A percentile compares a stretch with the other conserved stretches of the same genome.
phyloP scores from a whole-genome alignment of 163 green algal genomes.

The Chlamydomonas reinhardtii region DNA sequence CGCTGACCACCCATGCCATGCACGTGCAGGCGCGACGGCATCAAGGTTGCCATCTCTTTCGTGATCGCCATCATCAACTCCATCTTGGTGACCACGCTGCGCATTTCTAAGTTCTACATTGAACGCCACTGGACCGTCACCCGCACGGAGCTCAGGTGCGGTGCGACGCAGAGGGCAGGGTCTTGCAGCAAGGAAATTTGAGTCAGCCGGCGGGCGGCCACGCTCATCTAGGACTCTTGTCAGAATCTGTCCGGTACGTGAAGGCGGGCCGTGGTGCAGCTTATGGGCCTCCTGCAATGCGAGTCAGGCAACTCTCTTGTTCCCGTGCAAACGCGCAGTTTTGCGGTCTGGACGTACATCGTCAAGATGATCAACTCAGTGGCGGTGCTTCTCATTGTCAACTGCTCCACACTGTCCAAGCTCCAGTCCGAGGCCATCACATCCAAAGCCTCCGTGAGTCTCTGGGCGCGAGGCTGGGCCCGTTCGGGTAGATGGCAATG shows the following conservation, averaged over 20 bases:
- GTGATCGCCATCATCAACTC: constrained; percentile 31
- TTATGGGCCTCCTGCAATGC: too few relatives aligned
- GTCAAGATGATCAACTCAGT: constrained; percentile 50
- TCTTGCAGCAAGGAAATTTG: too few relatives aligned
- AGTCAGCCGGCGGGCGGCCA: too few relatives aligned
- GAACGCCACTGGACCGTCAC: constrained; percentile 60
- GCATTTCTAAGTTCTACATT: constrained; percentile 14
- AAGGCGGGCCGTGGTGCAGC: too few relatives aligned
- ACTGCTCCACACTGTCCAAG: constrained; percentile 29
- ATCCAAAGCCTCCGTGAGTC: too few relatives aligned
- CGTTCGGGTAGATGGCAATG: too few relatives aligned
- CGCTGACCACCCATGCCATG: too few relatives aligned
- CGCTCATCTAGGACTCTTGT: too few relatives aligned
- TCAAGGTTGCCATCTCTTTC: constrained; percentile 34
- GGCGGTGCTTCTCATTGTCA: constrained; percentile 37
- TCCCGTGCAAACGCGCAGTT: neutral
- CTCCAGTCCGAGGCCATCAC: constrained; percentile 16
- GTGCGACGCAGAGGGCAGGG: too few relatives aligned
- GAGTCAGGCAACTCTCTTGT: too few relatives aligned
- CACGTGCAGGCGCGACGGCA: constrained; percentile 12
- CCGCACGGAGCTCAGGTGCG: constrained; percentile 38
- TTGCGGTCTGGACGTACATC: constrained; percentile 23
- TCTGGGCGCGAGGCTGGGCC: too few relatives aligned
- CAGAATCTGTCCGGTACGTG: too few relatives aligned
- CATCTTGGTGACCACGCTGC: constrained; percentile 8